A percentile compares a stretch with the other conserved stretches of the same genome.
Conservation (phyloP, 768 basidiomycete species). For the Clitopilus hobsonii region DNA sequence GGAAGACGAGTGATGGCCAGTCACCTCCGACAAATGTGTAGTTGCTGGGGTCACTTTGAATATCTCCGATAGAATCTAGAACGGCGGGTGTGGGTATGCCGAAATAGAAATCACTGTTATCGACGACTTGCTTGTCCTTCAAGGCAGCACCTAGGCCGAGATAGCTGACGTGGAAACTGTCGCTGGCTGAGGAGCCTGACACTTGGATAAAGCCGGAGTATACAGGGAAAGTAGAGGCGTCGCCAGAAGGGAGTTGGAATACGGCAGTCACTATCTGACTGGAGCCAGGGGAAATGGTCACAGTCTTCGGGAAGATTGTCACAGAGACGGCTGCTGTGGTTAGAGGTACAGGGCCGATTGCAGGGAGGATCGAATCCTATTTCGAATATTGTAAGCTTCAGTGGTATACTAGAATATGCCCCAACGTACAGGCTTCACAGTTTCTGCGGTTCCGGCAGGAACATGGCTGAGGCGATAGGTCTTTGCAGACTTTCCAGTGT, state of each 20-base stretch:
- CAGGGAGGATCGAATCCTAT: conserved; percentile 36
- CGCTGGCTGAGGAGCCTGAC: conserved; percentile 24
- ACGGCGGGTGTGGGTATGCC: conserved; percentile 39
- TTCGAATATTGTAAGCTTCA: no score
- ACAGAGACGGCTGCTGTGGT: conserved; percentile 40
- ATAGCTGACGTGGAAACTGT: conserved; percentile 39
- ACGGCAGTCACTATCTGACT: conserved; percentile 34
- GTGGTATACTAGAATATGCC: background rate
- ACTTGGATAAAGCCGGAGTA: conserved; percentile 57
- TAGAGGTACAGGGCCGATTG: conserved; percentile 47
- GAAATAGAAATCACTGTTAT: conserved; percentile 44
- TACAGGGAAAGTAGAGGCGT: conserved; percentile 46
- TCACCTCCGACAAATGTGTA: conserved; percentile 42
- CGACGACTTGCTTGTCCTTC: conserved; percentile 45
- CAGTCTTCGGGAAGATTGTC: conserved; percentile 33
- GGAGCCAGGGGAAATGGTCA: conserved; percentile 42
- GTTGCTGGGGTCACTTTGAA: conserved; percentile 34
- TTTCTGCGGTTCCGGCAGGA: conserved; percentile 53
- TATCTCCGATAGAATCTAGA: conserved; percentile 33
- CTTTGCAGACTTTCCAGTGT: conserved; percentile 37
- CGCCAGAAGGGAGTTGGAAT: conserved; percentile 42
- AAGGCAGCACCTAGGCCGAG: conserved; percentile 39
- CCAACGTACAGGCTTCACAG: conserved; percentile 33
- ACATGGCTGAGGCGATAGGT: conserved; percentile 46
- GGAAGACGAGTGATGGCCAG: conserved; percentile 35